Evolutionary conservation across 2,329 filamentous ascomycete genomes (phyloP).

Genomic region (Pleochaeta shiraiana): DNA sequence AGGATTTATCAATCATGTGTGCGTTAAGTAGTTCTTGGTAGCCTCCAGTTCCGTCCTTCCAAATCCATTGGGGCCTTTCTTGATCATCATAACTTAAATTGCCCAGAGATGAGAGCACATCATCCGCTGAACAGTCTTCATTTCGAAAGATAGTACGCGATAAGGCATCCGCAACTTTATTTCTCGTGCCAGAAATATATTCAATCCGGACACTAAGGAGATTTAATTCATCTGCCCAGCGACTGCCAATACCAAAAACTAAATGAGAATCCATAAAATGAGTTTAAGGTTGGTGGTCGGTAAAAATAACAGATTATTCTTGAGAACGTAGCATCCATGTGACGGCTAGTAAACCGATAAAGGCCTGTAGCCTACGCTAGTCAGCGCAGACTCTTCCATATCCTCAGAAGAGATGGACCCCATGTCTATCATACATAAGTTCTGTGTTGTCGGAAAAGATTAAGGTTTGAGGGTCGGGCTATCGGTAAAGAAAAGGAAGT

Average conservation of each 20-base stretch:
- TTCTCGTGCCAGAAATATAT: not conserved
- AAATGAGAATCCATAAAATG: not conserved
- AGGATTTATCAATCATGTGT: not conserved
- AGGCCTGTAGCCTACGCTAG: too few relatives aligned
- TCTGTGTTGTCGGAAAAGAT: too few relatives aligned
- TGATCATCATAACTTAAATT: not conserved
- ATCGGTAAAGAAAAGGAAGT: too few relatives aligned
- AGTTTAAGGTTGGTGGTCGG: constrained; percentile 1
- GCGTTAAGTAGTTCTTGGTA: constrained; percentile 1
- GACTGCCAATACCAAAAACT: constrained; percentile 3
- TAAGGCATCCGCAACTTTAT: not conserved
- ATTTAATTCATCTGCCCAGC: not conserved
- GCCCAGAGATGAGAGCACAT: not conserved
- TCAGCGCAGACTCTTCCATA: too few relatives aligned
- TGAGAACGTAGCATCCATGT: not conserved
- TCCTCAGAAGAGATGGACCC: too few relatives aligned
- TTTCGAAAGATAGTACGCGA: constrained; percentile 1
- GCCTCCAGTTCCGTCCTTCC: not conserved
- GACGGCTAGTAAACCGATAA: too few relatives aligned
- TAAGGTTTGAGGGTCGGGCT: too few relatives aligned
- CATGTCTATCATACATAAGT: too few relatives aligned
- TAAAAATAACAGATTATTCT: not conserved
- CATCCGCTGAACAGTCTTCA: not conserved
- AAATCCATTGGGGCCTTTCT: not conserved
- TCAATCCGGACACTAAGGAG: not conserved